Evolutionary conservation across 2,329 filamentous ascomycete genomes (phyloP).

Genomic region (Colletotrichum sp.): DNA sequence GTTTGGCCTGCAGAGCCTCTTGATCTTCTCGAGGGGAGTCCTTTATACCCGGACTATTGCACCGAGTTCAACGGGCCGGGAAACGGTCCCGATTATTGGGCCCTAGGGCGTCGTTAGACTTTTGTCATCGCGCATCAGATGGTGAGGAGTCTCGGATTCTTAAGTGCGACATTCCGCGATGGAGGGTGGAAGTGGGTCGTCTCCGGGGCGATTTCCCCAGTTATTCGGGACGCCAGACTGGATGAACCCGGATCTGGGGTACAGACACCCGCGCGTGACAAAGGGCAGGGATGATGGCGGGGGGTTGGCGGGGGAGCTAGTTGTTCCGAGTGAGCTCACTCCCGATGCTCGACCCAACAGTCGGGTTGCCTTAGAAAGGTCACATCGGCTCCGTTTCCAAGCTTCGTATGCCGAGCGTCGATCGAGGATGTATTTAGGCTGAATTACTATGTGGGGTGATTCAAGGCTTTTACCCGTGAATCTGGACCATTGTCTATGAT

Average conservation of each 20-base stretch:
- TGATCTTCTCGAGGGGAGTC: background rate
- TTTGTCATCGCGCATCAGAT: background rate
- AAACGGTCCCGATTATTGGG: background rate
- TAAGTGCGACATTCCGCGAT: constrained; percentile 16
- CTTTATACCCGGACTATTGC: constrained; percentile 3
- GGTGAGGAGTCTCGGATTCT: background rate
- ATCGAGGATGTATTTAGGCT: background rate
- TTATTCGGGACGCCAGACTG: background rate
- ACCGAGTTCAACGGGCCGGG: background rate
- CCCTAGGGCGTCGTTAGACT: background rate
- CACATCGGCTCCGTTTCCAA: background rate
- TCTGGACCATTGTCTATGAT: background rate
- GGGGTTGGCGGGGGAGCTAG: background rate
- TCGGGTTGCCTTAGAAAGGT: background rate
- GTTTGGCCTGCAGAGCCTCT: background rate
- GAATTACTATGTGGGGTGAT: background rate
- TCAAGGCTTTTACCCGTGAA: background rate
- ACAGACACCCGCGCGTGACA: background rate
- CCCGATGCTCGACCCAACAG: background rate
- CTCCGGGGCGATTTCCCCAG: background rate
- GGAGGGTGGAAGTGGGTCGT: background rate
- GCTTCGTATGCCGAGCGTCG: background rate
- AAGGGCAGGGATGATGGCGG: background rate
- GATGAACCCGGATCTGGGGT: background rate
- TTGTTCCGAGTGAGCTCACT: background rate